Conservation (phyloP, 371 early-diverging fungal genomes). For the Mucor lusitanicus region DNA sequence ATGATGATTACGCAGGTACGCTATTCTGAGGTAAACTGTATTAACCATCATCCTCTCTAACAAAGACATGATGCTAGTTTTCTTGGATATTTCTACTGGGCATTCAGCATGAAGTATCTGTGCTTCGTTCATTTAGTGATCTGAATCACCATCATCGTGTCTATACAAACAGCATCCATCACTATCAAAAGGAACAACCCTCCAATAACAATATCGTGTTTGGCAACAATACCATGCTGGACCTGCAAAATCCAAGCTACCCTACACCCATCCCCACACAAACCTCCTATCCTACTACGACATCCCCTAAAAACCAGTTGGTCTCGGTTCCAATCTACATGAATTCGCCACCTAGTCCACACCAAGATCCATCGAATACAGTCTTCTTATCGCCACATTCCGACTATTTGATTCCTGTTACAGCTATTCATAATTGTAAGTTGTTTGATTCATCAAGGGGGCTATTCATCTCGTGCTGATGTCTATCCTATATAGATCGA, state of each 20-base stretch:
- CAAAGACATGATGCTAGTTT: conserved; percentile 14
- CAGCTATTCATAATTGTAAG: conserved; percentile 47
- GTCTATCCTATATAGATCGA: conserved; percentile 39
- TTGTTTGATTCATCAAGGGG: neutral
- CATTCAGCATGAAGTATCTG: conserved; percentile 26
- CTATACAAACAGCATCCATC: neutral
- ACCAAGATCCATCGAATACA: conserved; percentile 13
- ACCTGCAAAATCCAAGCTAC: conserved; percentile 5
- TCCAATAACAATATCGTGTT: neutral
- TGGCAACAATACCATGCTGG: conserved; percentile 3
- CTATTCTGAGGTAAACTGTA: neutral
- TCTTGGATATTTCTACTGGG: conserved; percentile 41
- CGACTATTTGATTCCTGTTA: conserved; percentile 39
- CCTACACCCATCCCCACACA: conserved; percentile 7
- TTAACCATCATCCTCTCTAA: neutral
- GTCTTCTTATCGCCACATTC: conserved; percentile 35
- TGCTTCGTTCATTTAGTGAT: conserved; percentile 13
- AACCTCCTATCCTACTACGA: neutral
- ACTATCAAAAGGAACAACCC: conserved; percentile 10
- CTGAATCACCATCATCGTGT: conserved; percentile 9
- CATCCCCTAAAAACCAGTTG: neutral
- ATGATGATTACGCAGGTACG: conserved; percentile 34
- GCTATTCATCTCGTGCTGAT: neutral
- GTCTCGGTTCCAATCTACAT: conserved; percentile 13
- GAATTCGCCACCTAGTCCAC: conserved; percentile 7